Percentiles rank a stretch among this genome's conserved stretches.
Evolutionary conservation across 306 rosid genomes (phyloP).

Genomic region (Inga oerstediana): DNA sequence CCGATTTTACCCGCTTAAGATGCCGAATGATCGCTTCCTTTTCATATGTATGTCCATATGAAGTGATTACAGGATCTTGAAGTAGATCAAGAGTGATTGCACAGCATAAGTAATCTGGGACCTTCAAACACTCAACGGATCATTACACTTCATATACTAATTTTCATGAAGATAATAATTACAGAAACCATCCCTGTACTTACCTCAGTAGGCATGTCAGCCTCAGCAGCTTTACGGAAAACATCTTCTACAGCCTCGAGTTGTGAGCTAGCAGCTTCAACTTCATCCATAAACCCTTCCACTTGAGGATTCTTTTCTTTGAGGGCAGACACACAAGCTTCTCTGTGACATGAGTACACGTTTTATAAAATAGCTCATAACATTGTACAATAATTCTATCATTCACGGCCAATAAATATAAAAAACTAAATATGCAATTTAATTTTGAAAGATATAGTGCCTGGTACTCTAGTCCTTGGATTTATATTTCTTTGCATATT

Average conservation of each 20-base stretch:
- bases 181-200: neutral
- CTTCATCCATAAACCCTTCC: conserved; percentile 56
- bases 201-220: conserved; percentile 52
- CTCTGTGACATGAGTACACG: conserved; percentile 33
- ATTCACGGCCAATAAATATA: neutral
- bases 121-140: conserved; percentile 41
- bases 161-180: conserved; percentile 6
- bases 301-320: conserved; percentile 38
- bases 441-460: neutral
- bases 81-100: conserved; percentile 78
- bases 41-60: conserved; percentile 86
- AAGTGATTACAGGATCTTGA: conserved; percentile 92
- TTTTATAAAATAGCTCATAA: neutral
- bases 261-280: conserved; percentile 35
- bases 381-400: neutral
- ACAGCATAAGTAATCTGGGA: conserved; percentile 89
- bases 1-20: conserved; percentile 45
- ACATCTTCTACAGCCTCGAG: conserved; percentile 56
- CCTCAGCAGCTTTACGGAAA: conserved; percentile 60
- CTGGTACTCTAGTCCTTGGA: neutral
- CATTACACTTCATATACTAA: neutral
- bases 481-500: neutral
- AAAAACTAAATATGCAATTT: neutral
- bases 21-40: conserved; percentile 83
- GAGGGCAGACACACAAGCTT: conserved; percentile 39